phyloP scores from a whole-genome alignment of 257 asterid species.

The Perilla frutescens region DNA sequence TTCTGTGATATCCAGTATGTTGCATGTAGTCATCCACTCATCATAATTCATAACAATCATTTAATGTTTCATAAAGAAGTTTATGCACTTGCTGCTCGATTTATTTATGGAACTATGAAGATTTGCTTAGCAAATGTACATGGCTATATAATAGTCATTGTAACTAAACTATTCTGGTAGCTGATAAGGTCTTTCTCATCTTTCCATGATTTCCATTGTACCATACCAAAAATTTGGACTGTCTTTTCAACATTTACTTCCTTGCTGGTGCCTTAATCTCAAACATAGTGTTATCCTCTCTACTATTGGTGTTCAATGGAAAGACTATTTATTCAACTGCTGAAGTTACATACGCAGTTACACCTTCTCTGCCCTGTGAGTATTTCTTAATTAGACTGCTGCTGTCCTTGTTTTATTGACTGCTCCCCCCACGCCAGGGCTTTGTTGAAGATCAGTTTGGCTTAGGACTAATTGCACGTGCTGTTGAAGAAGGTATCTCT shows the following conservation, averaged over 20 bases:
- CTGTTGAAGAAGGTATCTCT: slow-evolving; percentile 98
- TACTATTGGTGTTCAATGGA: slow-evolving; percentile 16
- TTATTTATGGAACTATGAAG: too few relatives aligned
- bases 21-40: slow-evolving; percentile 1
- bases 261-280: slow-evolving; percentile 28
- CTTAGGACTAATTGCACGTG: slow-evolving; percentile 96
- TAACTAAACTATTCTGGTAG: neutral
- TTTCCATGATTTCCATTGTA: neutral
- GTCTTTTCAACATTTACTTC: slow-evolving; percentile 16
- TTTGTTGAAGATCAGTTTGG: slow-evolving; percentile 99
- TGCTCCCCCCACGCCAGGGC: slow-evolving; percentile 88
- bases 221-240: neutral
- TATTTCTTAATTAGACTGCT: slow-evolving; percentile 26
- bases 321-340: slow-evolving; percentile 26
- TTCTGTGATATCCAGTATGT: slow-evolving; percentile 8
- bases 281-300: slow-evolving; percentile 10
- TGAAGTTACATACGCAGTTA: slow-evolving; percentile 21
- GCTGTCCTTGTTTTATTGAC: slow-evolving; percentile 7
- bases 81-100: too few relatives aligned
- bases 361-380: slow-evolving; percentile 22
- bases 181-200: too few relatives aligned
- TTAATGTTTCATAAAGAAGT: neutral
- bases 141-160: neutral
- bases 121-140: too few relatives aligned
- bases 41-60: neutral